Evolutionary conservation across 495 filamentous ascomycete genomes (phyloP), one percentile per base, ranked within the genome.

Genomic region (Xylaria castorea): DNA sequence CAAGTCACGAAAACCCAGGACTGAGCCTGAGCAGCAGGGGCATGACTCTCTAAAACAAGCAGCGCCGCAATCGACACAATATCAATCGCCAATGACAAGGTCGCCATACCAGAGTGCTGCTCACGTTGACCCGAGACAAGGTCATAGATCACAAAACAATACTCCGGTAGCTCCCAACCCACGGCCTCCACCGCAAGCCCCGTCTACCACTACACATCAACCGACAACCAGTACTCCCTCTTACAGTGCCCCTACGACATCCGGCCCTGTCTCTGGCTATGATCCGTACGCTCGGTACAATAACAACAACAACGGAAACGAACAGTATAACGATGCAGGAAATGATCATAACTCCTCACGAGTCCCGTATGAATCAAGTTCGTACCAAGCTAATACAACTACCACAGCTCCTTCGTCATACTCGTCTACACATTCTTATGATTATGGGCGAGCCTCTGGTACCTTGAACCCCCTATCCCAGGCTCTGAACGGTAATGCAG

Each of bases 201-300:
- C 73, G 2, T 73, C 74, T 55, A 68, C 76, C 38, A 48, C 71
- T 57, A 14, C 58, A 25, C 64, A 68, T 18, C 71, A 63, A 58
- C 34, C 65, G 40, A 55, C 71, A 62, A 74, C 32, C 30, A 51
- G 40, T 36, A 58, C 76, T 40, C 36, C 73, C 18, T 63, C 78
- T 3, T 80, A 76, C 27, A 71, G 67, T 44, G 63, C 68, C 22
- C 64, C 72, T 18, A 38, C 75, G 11, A 66, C 73, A 32, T 60
- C 73, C 25, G 67, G 32, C n/a, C 73, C 76, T 12, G 71, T 73
- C 58, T 55, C 76, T 4, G 77, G 48, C 50, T 80, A 77, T 18
- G 70, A 77, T 34, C 38, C 72, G 25, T 80, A 80, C 38, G 50
- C 75, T 66, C 75, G 71, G 40, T 79, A 80, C 44, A 71, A 75